A percentile compares a stretch with the other conserved stretches of the same genome.
These are phyloP conservation scores for Basidiobolus meristosporus DNA, from an alignment of 371 early-diverging fungal species.

Conservation along the genomic window DNA sequence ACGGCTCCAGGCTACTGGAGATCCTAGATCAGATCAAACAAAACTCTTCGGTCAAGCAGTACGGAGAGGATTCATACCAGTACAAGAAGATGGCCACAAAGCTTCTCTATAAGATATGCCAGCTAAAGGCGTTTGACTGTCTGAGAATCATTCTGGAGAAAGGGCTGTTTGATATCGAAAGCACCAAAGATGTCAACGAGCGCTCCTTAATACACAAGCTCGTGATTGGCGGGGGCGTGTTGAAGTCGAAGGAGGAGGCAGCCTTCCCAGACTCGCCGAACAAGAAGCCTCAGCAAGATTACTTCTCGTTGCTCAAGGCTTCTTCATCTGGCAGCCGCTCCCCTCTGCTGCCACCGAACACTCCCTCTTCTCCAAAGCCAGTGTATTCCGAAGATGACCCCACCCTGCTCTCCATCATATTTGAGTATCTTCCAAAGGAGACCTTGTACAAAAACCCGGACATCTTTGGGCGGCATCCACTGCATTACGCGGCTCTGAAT, in stretches of 20 bases:
- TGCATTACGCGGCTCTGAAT: conserved; percentile 47
- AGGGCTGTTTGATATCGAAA: too few species aligned
- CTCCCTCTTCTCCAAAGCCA: not conserved
- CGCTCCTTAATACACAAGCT: conserved; percentile 39
- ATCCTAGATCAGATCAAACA: not conserved
- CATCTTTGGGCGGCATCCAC: conserved; percentile 29
- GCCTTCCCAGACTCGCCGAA: not conserved
- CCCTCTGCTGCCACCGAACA: not conserved
- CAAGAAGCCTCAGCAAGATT: not conserved
- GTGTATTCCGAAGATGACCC: conserved; percentile 8
- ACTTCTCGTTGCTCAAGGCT: not conserved
- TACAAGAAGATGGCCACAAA: not conserved
- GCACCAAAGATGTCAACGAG: conserved; percentile 32
- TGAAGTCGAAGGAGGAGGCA: too few species aligned
- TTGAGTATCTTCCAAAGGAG: conserved; percentile 7
- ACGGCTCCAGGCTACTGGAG: too few species aligned
- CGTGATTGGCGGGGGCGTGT: conserved; percentile 18
- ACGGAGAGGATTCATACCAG: not conserved
- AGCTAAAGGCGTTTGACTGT: not conserved
- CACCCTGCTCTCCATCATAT: conserved; percentile 9
- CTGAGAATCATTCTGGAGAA: too few species aligned
- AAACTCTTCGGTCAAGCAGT: not conserved
- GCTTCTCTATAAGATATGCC: not conserved
- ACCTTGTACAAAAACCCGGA: conserved; percentile 8
- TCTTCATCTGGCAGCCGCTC: not conserved